Base-by-base conservation (phyloP, 2,329 filamentous ascomycete genomes). In the Fusarium papillatum region DNA sequence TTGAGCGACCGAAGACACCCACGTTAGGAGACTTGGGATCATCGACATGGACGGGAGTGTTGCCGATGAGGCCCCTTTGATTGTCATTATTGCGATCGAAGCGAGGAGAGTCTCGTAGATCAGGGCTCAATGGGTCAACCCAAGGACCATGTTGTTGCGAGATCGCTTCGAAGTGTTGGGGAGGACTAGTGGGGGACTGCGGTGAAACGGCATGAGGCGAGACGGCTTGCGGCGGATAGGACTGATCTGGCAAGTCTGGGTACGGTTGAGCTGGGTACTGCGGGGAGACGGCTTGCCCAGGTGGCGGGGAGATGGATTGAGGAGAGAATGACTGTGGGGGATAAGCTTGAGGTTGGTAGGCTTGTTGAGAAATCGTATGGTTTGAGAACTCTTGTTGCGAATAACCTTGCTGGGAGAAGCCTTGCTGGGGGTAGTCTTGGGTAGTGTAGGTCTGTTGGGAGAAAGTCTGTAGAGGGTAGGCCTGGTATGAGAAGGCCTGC, bases 101-200 rank as follows among this genome's bases (percentile, higher is more conserved):
- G 10, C 36, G 31, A 5, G 64, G 36, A n/a, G n/a, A 41, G 3
- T 75, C 72, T n/a, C 68, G 72, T 14, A 69, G 64, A 13, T 66
- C 26, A 1, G 72, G 72, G 16, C 72, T 75, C 14, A 64, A 70
- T 1, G 72, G 72, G 17, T 75, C 72, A 41, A 69, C 22, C 69
- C 72, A 75, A 62, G 69, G 22, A 50, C n/a, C 36, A n/a, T 55
- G 53, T 22, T 31, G 48, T 38, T 16, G 69, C 5, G 67, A 16
- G 19, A 69, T 38, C n/a, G 50, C 11, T 8, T 34, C 50, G 29
- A 55, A 55, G 19, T 4, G 29, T n/a, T 55, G 29, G 19, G 29
- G 29, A 34, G 50, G 29, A 22, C 19, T 8, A 14, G 26, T 55
- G 11, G 50, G 50, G 16, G 57, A 50, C 6, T 43, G 53, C 7